Conservation (phyloP, 2,329 filamentous ascomycete species). For the Pyrenochaeta sp. region DNA sequence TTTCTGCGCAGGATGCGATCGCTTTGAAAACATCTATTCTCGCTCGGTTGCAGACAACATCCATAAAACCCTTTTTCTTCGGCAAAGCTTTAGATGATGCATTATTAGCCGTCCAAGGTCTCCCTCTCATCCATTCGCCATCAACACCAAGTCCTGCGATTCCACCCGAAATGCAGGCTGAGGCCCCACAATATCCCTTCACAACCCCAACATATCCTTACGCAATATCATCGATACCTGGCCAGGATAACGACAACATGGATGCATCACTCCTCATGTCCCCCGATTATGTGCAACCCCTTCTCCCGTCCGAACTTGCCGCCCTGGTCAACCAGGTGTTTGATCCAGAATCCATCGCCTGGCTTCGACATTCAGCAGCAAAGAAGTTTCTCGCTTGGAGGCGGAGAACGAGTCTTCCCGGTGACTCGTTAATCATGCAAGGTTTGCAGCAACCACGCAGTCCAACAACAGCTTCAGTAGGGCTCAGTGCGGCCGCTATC, state of each 20-base stretch:
- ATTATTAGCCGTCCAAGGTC: slow-evolving; percentile 43
- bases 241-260: slow-evolving; percentile 81
- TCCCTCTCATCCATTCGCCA: slow-evolving; percentile 28
- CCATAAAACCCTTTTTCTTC: slow-evolving; percentile 74
- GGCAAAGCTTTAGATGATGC: slow-evolving; percentile 53
- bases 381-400: slow-evolving; percentile 82
- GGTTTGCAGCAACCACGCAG: slow-evolving; percentile 34
- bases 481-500: slow-evolving; percentile 32
- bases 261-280: slow-evolving; percentile 95
- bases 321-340: slow-evolving; percentile 78
- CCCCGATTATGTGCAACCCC: slow-evolving; percentile 84
- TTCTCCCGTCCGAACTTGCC: slow-evolving; percentile 77
- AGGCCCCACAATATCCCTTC: slow-evolving; percentile 39
- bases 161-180: slow-evolving; percentile 5
- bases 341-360: slow-evolving; percentile 77
- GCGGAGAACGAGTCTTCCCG: slow-evolving; percentile 49
- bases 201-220: slow-evolving; percentile 64
- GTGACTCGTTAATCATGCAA: slow-evolving; percentile 39
- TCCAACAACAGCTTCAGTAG: slow-evolving; percentile 41
- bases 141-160: slow-evolving; percentile 1
- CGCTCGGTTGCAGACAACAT: slow-evolving; percentile 64
- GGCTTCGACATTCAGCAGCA: slow-evolving; percentile 82
- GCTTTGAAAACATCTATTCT: slow-evolving; percentile 68
- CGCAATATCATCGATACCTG: slow-evolving; percentile 77
- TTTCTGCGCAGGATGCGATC: slow-evolving; percentile 66